phyloP scores from a whole-genome alignment of 2,329 filamentous ascomycete genomes.

The Diaporthe batatas region DNA sequence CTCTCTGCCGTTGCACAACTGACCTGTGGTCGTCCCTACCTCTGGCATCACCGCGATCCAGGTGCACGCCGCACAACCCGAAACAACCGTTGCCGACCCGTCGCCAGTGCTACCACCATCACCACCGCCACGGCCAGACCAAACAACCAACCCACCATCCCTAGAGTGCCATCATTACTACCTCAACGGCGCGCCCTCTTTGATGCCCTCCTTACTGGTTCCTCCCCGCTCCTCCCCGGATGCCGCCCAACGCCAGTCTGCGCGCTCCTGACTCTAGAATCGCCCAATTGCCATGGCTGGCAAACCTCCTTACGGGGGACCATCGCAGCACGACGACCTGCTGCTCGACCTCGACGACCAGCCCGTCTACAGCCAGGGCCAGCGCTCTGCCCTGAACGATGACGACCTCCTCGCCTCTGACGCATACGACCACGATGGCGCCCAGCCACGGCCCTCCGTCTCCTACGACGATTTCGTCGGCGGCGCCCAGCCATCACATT shows the following conservation, averaged over 20 bases:
- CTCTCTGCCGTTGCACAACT: constrained; percentile 4
- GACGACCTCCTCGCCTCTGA: constrained; percentile 83
- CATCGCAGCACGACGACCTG: constrained; percentile 69
- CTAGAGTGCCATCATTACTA: constrained; percentile 3
- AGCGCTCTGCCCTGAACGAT: constrained; percentile 83
- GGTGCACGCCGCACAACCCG: constrained; percentile 6
- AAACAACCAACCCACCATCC: not conserved
- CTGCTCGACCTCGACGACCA: constrained; percentile 82
- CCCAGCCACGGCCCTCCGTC: constrained; percentile 81
- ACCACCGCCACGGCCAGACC: not conserved
- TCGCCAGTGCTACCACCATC: not conserved
- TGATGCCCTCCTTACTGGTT: constrained; percentile 29
- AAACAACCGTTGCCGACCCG: not conserved
- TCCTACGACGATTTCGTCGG: constrained; percentile 98
- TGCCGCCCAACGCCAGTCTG: constrained; percentile 42
- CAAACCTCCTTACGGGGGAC: constrained; percentile 65
- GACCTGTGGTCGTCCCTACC: not conserved
- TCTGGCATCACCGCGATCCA: not conserved
- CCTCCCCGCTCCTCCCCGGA: constrained; percentile 33
- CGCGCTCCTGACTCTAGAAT: constrained; percentile 35
- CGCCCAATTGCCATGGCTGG: constrained; percentile 65
- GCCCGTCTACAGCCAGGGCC: constrained; percentile 80
- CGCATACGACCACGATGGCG: constrained; percentile 75
- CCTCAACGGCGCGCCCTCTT: constrained; percentile 22
- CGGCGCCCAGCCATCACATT: constrained; percentile 60